A percentile compares a stretch with the other conserved stretches of the same genome.
These are phyloP conservation scores for Ophiosphaerella herpotricha DNA, from an alignment of 2,329 filamentous ascomycete genomes.

Conservation along the genomic window DNA sequence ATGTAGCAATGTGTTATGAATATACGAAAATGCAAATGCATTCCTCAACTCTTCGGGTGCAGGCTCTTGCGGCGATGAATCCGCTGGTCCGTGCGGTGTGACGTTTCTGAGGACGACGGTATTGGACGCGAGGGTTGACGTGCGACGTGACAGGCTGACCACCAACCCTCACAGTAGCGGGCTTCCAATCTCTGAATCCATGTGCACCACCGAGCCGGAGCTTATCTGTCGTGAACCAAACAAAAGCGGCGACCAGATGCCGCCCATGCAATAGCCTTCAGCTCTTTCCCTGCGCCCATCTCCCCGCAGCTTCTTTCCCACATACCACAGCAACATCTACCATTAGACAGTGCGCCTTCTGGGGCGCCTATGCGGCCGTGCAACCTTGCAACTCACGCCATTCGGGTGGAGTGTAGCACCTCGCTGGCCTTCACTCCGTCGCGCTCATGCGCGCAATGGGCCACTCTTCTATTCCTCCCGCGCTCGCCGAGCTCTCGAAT, in stretches of 20 bases:
- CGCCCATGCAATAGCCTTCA: conserved; percentile 5
- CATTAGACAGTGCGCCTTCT: not conserved
- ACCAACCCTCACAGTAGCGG: conserved; percentile 6
- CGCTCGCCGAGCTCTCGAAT: conserved; percentile 45
- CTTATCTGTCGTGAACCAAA: too few species aligned
- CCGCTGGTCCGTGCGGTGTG: conserved; percentile 11
- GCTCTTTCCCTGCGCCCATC: conserved; percentile 13
- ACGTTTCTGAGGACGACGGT: conserved; percentile 4
- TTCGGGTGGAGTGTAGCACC: conserved; percentile 9
- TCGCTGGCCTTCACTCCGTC: not conserved
- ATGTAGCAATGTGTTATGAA: conserved; percentile 37
- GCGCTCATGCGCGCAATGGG: conserved; percentile 32
- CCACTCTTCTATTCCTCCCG: conserved; percentile 41
- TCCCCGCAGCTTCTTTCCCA: conserved; percentile 12
- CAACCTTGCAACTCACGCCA: conserved; percentile 2
- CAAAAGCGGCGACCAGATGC: not conserved
- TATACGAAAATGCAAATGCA: conserved; percentile 14
- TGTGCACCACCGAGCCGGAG: too few species aligned
- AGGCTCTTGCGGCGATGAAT: not conserved
- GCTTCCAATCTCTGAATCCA: not conserved
- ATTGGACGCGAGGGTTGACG: not conserved
- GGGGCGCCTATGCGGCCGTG: conserved; percentile 3
- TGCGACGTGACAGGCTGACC: conserved; percentile 3
- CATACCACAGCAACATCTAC: not conserved
- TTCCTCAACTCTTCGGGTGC: too few species aligned